These are phyloP conservation scores for Acacia crassicarpa DNA, from an alignment of 306 rosid genomes.

Conservation along the genomic window DNA sequence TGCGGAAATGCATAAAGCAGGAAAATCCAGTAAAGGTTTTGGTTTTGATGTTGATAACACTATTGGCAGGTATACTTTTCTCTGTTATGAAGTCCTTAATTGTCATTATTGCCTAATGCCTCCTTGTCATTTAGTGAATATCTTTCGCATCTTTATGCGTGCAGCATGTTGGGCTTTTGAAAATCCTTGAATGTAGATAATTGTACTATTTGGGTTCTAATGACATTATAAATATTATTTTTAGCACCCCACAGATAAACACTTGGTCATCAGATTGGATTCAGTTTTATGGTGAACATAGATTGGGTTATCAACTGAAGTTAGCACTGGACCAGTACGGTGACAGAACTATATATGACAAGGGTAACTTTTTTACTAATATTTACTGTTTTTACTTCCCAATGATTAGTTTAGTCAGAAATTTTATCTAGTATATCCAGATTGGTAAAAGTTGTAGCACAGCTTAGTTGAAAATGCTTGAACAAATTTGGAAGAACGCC, in stretches of 20 bases:
- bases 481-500: background rate
- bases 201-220: slow-evolving; percentile 12
- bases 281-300: slow-evolving; percentile 78
- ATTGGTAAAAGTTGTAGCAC: background rate
- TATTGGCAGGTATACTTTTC: slow-evolving; percentile 70
- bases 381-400: slow-evolving; percentile 9
- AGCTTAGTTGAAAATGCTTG: background rate
- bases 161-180: background rate
- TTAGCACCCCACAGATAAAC: slow-evolving; percentile 91
- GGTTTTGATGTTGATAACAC: slow-evolving; percentile 89
- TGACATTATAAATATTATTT: slow-evolving; percentile 18
- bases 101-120: background rate
- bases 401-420: background rate
- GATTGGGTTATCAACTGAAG: slow-evolving; percentile 87
- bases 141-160: slow-evolving; percentile 2
- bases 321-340: slow-evolving; percentile 67
- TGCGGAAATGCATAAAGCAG: slow-evolving; percentile 92
- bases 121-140: background rate
- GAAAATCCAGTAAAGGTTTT: slow-evolving; percentile 77
- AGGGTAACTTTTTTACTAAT: slow-evolving; percentile 48
- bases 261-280: slow-evolving; percentile 92
- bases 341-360: slow-evolving; percentile 68
- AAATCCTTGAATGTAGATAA: slow-evolving; percentile 14
- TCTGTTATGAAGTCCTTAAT: background rate
- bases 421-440: background rate